These are phyloP conservation scores for Phaffia tasmanica DNA, from an alignment of 768 basidiomycete species.

Conservation along the genomic window DNA sequence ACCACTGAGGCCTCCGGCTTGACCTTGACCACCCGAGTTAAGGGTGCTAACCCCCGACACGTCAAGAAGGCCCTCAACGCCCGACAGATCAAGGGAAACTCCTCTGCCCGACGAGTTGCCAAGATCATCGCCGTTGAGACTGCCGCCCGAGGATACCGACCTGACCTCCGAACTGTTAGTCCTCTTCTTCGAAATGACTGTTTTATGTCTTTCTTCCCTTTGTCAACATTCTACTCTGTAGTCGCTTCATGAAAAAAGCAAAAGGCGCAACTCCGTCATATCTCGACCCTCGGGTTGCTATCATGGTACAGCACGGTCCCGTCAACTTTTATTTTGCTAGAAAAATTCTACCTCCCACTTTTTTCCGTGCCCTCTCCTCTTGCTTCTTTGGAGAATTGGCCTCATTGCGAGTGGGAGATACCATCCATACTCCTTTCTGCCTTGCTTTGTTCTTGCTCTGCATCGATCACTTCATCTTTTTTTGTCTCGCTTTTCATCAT, in stretches of 20 bases:
- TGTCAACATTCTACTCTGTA: background rate
- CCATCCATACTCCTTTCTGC: background rate
- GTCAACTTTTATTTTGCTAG: conserved; percentile 13
- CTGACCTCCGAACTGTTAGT: conserved; percentile 36
- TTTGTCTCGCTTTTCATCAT: background rate
- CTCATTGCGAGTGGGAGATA: conserved; percentile 22
- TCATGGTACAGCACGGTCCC: conserved; percentile 1
- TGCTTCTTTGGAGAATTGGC: conserved; percentile 17
- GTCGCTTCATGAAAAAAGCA: background rate
- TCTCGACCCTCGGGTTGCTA: conserved; percentile 5
- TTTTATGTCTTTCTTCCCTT: background rate
- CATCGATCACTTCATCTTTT: background rate
- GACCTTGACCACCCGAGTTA: conserved; percentile 17
- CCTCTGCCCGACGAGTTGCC: conserved; percentile 32
- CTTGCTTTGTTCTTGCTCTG: background rate
- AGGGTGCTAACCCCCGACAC: conserved; percentile 19
- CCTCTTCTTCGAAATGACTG: background rate
- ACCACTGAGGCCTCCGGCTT: conserved; percentile 23
- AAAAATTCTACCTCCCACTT: conserved; percentile 10
- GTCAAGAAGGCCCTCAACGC: conserved; percentile 22
- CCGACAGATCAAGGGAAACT: conserved; percentile 21
- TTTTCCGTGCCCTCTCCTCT: conserved; percentile 21
- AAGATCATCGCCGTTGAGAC: conserved; percentile 38
- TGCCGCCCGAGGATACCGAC: conserved; percentile 37
- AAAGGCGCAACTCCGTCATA: conserved; percentile 14